These are phyloP conservation scores for Pachysandra terminalis DNA, from an alignment of 164 flowering plant genomes.

Conservation along the genomic window DNA sequence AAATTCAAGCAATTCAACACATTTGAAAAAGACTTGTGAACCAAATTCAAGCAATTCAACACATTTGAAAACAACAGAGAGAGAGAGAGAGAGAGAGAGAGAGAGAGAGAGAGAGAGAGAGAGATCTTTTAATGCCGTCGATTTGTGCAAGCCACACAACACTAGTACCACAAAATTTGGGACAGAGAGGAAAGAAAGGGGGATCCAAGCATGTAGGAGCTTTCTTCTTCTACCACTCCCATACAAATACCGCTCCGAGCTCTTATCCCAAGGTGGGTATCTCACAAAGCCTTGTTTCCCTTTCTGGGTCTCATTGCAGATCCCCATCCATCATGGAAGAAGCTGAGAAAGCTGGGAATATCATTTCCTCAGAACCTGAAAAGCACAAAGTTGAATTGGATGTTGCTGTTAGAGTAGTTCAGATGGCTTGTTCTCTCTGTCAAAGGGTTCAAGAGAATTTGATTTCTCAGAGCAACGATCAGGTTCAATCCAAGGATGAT, in stretches of 20 bases:
- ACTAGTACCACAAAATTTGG: conserved; percentile 6
- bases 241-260: no score
- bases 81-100: no score
- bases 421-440: conserved; percentile 67
- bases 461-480: conserved; percentile 30
- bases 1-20: no score
- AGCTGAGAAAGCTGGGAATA: conserved; percentile 4
- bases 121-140: conserved; percentile 16
- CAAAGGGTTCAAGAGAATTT: conserved; percentile 53
- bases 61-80: no score
- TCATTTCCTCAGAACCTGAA: conserved; percentile 14
- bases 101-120: no score
- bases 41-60: no score
- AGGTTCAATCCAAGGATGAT: conserved; percentile 59
- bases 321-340: conserved; percentile 24
- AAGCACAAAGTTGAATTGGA: conserved; percentile 43
- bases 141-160: conserved; percentile 12
- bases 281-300: conserved; percentile 5
- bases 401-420: conserved; percentile 65
- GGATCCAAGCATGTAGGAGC: conserved; percentile 13
- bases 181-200: not conserved
- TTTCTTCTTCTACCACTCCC: not conserved
- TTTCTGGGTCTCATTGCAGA: conserved; percentile 13
- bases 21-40: no score
- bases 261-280: not conserved